Evolutionary conservation across 495 filamentous ascomycete species (phyloP).

Genomic region (Xylaria sp.): DNA sequence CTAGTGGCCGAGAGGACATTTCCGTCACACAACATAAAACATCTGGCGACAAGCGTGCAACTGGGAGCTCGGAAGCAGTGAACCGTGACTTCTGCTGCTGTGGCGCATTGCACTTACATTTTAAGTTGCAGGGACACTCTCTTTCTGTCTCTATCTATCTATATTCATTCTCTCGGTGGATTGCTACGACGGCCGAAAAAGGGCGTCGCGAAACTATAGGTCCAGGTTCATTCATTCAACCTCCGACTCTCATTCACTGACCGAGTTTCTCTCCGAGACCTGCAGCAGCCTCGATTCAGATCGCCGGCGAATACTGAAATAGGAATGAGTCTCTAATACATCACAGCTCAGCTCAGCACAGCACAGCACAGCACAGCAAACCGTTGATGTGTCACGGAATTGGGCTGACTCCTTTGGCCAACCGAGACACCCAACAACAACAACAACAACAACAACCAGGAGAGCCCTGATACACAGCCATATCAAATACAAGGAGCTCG

Average conservation of each 20-base stretch:
- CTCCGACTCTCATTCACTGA: not conserved
- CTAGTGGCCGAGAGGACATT: conserved; percentile 8
- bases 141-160: not conserved
- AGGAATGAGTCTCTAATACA: too few relatives aligned
- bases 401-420: not conserved
- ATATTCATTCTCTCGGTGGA: not conserved
- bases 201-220: not conserved
- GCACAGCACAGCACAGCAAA: too few relatives aligned
- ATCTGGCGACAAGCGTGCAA: not conserved
- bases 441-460: not conserved
- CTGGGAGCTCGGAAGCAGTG: too few relatives aligned
- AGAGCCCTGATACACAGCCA: not conserved
- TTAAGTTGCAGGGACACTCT: conserved; percentile 4
- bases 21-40: conserved; percentile 22
- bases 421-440: not conserved
- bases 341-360: too few relatives aligned
- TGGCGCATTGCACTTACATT: not conserved
- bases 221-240: not conserved
- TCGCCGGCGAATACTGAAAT: not conserved
- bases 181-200: too few relatives aligned
- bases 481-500: not conserved
- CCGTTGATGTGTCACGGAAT: not conserved
- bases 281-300: not conserved
- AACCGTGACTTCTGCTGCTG: conserved; percentile 4
- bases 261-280: conserved; percentile 13